Base-by-base conservation (phyloP, 306 rosid genomes). In the Ochetophila trinervis region DNA sequence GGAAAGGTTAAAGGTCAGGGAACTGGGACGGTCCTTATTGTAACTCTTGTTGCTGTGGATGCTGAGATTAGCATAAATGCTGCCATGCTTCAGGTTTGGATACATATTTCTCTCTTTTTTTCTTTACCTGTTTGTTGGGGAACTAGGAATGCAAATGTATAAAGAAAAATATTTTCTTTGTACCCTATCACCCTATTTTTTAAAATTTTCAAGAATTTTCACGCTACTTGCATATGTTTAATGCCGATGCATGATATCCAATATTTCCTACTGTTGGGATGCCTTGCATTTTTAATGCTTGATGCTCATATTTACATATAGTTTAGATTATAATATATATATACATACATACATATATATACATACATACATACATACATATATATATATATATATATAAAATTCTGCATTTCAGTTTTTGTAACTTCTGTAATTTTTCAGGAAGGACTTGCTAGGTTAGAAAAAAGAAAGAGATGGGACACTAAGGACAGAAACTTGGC, bases 1-100 rank as follows among this genome's bases (percentile, higher is more conserved):
- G 99, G 97, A 60, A 93, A 93, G 77, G 87, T 78, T 27, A 94
- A 86, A 72, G 96, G 96, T 5, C 97, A 90, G 77, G 99, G 99
- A 59, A 93, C 99, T 48, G 99, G 99, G 17, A 62, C 88, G n/a
- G 55, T 82, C 72, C 75, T 86, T 56, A 59, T 76, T 37, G 91
- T 90, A 23, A 90, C 96, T 51, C 97, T 93, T 62, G 97, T 86
- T 32, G 91, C 96, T 27, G 96, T 79, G 23, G 94, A 88, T 71
- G 74, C 94, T 63, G 99, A 93, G 78, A 83, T 86, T 77, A 90
- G 97, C 42, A 49, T 93, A 54, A 93, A 93, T 63, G 91, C 97
- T 35, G 84, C 94, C 69, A 86, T 93, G 81, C 90, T 93, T 68
- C 89, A 90, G 97, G 99, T 90, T 53, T 27, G 82, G 56, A 70